Base-by-base conservation (phyloP, 192 early-diverging fungal genomes). In the Chytriomyces sp. region DNA sequence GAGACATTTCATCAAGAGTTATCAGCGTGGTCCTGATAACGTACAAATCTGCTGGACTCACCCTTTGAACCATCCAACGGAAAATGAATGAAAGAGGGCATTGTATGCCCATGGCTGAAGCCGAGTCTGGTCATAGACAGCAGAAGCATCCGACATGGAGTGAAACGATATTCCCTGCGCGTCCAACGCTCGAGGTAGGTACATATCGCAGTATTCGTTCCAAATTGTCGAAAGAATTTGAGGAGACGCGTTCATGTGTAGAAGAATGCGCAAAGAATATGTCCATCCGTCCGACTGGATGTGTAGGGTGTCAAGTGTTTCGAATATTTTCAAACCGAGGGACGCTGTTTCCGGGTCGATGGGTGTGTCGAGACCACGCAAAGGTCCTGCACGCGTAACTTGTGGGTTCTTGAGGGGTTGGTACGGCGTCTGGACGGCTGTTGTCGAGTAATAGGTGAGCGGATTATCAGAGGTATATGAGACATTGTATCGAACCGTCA, bases 61-160 rank as follows among this genome's bases (percentile, higher is more conserved):
- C n/a, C n/a, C n/a, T n/a, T n/a, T n/a, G n/a, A n/a, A n/a, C n/a
- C n/a, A n/a, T n/a, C n/a, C n/a, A n/a, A n/a, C n/a, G 10, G 56
- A 58, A 26, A 58, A 26, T 10, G 22, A n/a, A 58, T 26, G 26
- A 8, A 58, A 26, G n/a, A 62, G 60, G 38, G 39, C 19, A 30
- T 62, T 62, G 60, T 62, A 62, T 22, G 60, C 60, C 60, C 60
- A 62, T 40, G 60, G 60, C 28, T 62, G 60, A 37, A 62, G 60
- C 10, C 14, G 32, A 38, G 14, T 37, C 38, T 62, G 32, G 17
- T 34, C 19, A 62, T 62, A 62, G 19, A 62, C 38, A 25, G 17
- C 14, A 14, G 14, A 32, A 58, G 12, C 56, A 22, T 25, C 56
- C 44, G 14, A n/a, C 22, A 14, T 0, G 44, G 17, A 22, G 44